Evolutionary conservation across 371 early-diverging fungal genomes (phyloP).

Genomic region (Synchytrium microbalum): DNA sequence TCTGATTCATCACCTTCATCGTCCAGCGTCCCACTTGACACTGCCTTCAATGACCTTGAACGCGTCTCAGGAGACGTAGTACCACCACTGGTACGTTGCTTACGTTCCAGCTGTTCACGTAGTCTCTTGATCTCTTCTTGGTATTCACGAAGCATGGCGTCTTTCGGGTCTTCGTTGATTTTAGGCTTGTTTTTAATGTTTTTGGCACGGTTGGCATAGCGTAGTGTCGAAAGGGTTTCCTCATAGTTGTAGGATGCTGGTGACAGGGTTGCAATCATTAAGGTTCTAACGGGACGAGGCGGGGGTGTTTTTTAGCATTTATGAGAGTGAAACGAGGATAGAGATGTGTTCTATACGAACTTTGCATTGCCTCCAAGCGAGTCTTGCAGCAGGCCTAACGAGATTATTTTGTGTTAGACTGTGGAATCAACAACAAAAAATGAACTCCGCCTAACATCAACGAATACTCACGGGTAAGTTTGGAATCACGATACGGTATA

Average conservation of each 20-base stretch:
- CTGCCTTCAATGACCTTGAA: not conserved
- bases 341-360: constrained; percentile 3
- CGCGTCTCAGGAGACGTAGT: constrained; percentile 8
- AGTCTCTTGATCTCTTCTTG: constrained; percentile 47
- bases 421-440: constrained; percentile 3
- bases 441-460: constrained; percentile 1
- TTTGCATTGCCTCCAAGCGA: constrained; percentile 52
- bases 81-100: constrained; percentile 21
- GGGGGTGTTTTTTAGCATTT: not conserved
- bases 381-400: constrained; percentile 61
- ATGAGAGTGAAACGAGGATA: not conserved
- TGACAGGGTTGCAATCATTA: constrained; percentile 78
- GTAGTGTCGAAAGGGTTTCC: constrained; percentile 75
- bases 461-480: constrained; percentile 48
- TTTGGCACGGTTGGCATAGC: constrained; percentile 87
- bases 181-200: constrained; percentile 72
- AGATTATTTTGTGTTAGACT: not conserved
- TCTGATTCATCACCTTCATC: constrained; percentile 7
- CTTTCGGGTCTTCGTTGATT: constrained; percentile 45
- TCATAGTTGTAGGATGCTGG: constrained; percentile 68
- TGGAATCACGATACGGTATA: constrained; percentile 86
- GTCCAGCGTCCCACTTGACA: constrained; percentile 4
- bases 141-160: constrained; percentile 42
- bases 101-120: constrained; percentile 30
- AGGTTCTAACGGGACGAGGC: constrained; percentile 43